Evolutionary conservation across 371 early-diverging fungal genomes (phyloP).

Genomic region (Zopfochytrium polystomum): DNA sequence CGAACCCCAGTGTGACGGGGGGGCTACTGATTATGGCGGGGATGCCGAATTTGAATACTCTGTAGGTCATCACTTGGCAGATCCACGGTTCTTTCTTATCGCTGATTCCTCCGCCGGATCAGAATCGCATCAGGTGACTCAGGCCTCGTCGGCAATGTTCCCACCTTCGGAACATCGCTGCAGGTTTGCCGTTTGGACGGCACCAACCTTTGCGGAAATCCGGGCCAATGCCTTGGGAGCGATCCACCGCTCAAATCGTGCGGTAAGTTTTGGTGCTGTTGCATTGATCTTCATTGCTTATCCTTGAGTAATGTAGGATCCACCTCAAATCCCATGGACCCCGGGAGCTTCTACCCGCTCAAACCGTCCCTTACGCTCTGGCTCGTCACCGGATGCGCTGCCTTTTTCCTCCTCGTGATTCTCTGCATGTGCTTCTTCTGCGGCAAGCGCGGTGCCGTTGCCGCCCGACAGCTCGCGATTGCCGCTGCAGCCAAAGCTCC

Average conservation of each 20-base stretch:
- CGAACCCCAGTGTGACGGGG: too few relatives aligned
- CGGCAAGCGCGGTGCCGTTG: slow-evolving; percentile 21
- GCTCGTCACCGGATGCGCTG: slow-evolving; percentile 10
- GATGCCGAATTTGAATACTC: background rate
- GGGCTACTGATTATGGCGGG: too few relatives aligned
- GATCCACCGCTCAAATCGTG: background rate
- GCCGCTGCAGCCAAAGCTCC: too few relatives aligned
- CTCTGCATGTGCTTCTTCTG: slow-evolving; percentile 12
- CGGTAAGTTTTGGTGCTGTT: slow-evolving; percentile 4
- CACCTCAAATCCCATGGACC: slow-evolving; percentile 5
- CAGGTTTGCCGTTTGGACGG: too few relatives aligned
- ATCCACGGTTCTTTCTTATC: too few relatives aligned
- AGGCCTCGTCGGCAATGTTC: background rate
- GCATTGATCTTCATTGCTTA: too few relatives aligned
- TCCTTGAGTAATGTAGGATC: background rate
- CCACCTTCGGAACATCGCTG: background rate
- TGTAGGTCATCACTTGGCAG: background rate
- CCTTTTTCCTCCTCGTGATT: slow-evolving; percentile 1
- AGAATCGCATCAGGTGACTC: slow-evolving; percentile 1
- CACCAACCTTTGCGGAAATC: slow-evolving; percentile 12
- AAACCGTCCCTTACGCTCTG: slow-evolving; percentile 3
- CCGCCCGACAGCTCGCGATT: slow-evolving; percentile 1
- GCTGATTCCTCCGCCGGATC: background rate
- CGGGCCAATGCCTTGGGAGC: slow-evolving; percentile 10
- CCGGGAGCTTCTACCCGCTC: slow-evolving; percentile 7